Evolutionary conservation across 2,329 filamentous ascomycete genomes (phyloP), one percentile per base, ranked within the genome.

Genomic region (Claviceps arundinis): DNA sequence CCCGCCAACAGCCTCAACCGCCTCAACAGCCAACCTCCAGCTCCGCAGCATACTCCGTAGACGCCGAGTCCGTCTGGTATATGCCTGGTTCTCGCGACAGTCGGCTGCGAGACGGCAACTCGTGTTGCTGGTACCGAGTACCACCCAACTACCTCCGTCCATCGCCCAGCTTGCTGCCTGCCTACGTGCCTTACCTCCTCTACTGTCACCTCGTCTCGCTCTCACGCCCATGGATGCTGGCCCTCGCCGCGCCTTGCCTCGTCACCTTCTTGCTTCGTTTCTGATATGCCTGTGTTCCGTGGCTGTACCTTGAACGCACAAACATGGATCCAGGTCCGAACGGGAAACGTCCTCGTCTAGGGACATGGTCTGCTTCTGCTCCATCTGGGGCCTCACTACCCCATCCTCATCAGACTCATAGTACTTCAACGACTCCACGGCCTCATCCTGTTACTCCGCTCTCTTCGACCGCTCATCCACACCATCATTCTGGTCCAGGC

Each of bases 251-350:
- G 67, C 65, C 67, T 59, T 65, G 62, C 65, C 65, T 64, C 47
- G 37, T 47, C 60, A 60, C 61, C 62, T 61, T 59, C 58, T 60
- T 59, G 56, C 60, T 62, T 66, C 56, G 60, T 63, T 62, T 60
- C 61, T 65, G 60, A 67, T 67, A 65, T 61, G 60, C 65, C 60
- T 60, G 61, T 59, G 56, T 61, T 54, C 59, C 61, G 61, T 59
- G 56, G 55, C 56, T 62, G 60, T 62, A 65, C 62, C 64, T 64
- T 62, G 63, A 66, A 60, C 62, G 61, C 56, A 58, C 73, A 71
- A 77, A 68, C 73, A 82, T 82, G 79, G 78, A 82, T 70, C 70
- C 70, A 70, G 75, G 71, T 67, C 73, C 67, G 62, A 77, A 81
- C 62, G 69, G 66, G 63, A 82, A 82, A 72, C 77, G 78, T 64